Evolutionary conservation across 176 grass and related monocot genomes (phyloP).

Genomic region (Stipa capillata): DNA sequence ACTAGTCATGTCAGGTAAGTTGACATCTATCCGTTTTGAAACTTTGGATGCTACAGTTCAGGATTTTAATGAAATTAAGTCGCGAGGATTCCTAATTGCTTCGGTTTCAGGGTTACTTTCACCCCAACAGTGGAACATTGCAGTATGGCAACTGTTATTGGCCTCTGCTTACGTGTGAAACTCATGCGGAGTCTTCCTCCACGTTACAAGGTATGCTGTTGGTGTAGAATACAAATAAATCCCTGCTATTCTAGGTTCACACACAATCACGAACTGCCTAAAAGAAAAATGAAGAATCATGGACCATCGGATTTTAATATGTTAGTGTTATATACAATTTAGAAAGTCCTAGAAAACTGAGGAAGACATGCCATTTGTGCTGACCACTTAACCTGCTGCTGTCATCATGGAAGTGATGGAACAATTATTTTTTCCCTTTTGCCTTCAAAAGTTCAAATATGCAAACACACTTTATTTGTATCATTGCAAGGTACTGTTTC

Average conservation of each 20-base stretch:
- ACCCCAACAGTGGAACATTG: conserved; percentile 95
- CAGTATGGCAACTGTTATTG: conserved; percentile 90
- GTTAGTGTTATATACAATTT: neutral
- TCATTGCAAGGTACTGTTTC: too few species aligned
- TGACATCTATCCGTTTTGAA: neutral
- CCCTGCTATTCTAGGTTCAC: neutral
- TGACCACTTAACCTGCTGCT: neutral
- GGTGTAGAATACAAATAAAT: neutral
- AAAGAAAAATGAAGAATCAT: neutral
- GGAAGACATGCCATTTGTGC: neutral
- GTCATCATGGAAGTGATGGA: neutral
- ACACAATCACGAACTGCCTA: neutral
- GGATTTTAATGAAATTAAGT: neutral
- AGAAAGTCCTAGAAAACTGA: neutral
- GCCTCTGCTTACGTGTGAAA: conserved; percentile 91
- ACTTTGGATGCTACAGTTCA: neutral
- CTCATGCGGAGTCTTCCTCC: conserved; percentile 83
- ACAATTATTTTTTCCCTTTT: neutral
- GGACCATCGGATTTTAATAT: neutral
- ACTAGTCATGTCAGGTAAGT: conserved; percentile 61
- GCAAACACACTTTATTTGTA: neutral
- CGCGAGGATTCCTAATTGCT: neutral
- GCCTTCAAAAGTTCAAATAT: neutral
- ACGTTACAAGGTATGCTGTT: conserved; percentile 64
- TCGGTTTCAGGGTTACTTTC: conserved; percentile 73